Evolutionary conservation across 768 basidiomycete genomes (phyloP), one percentile per base, ranked within the genome.

Genomic region (Amanita inopinata): DNA sequence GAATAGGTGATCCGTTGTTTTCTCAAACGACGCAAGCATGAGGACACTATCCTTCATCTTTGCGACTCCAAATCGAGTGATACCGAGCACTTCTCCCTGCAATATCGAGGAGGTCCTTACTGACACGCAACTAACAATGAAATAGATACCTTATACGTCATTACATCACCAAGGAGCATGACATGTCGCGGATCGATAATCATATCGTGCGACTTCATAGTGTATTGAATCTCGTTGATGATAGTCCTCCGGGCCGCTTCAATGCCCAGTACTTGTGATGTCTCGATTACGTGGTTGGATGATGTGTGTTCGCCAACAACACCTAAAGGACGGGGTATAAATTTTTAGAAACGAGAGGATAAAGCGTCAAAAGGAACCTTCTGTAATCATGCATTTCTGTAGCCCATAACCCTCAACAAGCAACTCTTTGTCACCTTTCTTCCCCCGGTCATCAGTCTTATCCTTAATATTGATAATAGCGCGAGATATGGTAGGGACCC

Each of bases 41-140:
- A 99, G 76, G 0, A 97, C 93, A 54, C 89, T 91, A 62, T 99
- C 96, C 62, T 98, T 98, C 91, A 98, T 98, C 67, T 97, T 97
- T 5, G 93, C 89, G 18, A 99, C 94, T 56, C 96, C 96, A 62
- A 98, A 98, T 22, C 96, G 86, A 5, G 96, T 99, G 60, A 99
- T 98, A 33, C 96, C 96, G 39, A 99, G 66, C 1, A 98, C 92
- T 59, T 98, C 94, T 32, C 96, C 96, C 88, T 93, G 57, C n/a
- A n/a, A n/a, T n/a, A n/a, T n/a, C n/a, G n/a, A n/a, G n/a, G n/a
- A n/a, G n/a, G n/a, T n/a, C n/a, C n/a, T n/a, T n/a, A n/a, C n/a
- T n/a, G n/a, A n/a, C n/a, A n/a, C n/a, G n/a, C n/a, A n/a, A n/a
- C n/a, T n/a, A n/a, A n/a, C n/a, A 22, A 15, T 39, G 33, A 30